Conservation (phyloP, 495 filamentous ascomycete genomes). For the Ramalina peruviana region DNA sequence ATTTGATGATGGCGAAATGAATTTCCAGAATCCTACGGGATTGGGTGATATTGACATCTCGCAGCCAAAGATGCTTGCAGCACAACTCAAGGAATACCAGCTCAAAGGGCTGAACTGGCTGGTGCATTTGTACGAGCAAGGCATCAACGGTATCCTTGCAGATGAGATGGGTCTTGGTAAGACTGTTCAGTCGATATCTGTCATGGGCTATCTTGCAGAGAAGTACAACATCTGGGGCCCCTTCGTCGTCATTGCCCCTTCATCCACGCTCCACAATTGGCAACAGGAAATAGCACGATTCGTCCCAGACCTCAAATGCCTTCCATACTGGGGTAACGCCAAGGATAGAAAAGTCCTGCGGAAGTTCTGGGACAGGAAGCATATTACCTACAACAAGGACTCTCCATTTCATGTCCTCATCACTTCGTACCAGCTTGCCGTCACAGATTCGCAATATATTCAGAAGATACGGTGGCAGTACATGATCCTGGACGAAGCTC, state of each 20-base stretch:
- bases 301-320: slow-evolving; percentile 82
- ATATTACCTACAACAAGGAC: slow-evolving; percentile 85
- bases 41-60: slow-evolving; percentile 86
- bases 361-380: slow-evolving; percentile 98
- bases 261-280: slow-evolving; percentile 97
- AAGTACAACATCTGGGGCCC: slow-evolving; percentile 97
- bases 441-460: slow-evolving; percentile 90
- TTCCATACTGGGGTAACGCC: slow-evolving; percentile 94
- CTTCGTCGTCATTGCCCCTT: slow-evolving; percentile 91
- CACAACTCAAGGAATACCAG: slow-evolving; percentile 95
- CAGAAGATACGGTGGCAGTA: slow-evolving; percentile 99
- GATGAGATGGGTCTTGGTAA: slow-evolving; percentile 99
- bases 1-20: slow-evolving; percentile 78
- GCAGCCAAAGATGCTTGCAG: slow-evolving; percentile 87
- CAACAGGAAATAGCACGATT: slow-evolving; percentile 94
- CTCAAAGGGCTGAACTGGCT: slow-evolving; percentile 98
- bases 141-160: slow-evolving; percentile 97
- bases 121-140: slow-evolving; percentile 96
- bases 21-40: slow-evolving; percentile 97
- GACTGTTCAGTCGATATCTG: slow-evolving; percentile 96
- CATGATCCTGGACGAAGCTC: slow-evolving; percentile 97
- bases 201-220: slow-evolving; percentile 97
- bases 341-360: slow-evolving; percentile 90
- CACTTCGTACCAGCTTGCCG: slow-evolving; percentile 94
- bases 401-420: slow-evolving; percentile 91